Conservation (phyloP, 139 green algal species). For the Coelastrella sp. region DNA sequence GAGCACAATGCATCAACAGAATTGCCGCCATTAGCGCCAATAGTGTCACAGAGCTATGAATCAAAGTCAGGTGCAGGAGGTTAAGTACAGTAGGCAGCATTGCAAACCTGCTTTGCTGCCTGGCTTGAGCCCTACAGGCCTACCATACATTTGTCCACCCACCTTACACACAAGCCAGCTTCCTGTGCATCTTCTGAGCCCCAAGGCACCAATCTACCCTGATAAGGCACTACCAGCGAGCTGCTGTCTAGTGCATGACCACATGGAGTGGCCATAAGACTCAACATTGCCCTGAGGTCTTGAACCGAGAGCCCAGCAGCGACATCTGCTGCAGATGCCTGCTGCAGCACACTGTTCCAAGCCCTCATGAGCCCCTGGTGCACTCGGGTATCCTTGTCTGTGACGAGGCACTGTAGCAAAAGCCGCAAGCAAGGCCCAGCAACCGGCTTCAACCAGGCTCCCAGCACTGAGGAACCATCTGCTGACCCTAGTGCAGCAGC, state of each 20-base stretch:
- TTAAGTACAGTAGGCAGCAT: no score
- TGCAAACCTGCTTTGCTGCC: background rate
- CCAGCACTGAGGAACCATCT: background rate
- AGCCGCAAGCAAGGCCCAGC: slow-evolving; percentile 64
- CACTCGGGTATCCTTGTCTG: slow-evolving; percentile 72
- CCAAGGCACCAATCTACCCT: slow-evolving; percentile 21
- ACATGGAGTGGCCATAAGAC: slow-evolving; percentile 49
- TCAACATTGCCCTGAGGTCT: slow-evolving; percentile 35
- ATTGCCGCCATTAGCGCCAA: background rate
- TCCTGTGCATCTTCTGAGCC: slow-evolving; percentile 18
- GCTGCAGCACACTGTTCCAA: slow-evolving; percentile 75
- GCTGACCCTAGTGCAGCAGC: background rate
- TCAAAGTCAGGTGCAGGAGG: no score
- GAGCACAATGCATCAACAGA: no score
- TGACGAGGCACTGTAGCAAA: slow-evolving; percentile 85
- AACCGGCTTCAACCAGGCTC: slow-evolving; percentile 58
- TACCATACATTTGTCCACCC: background rate
- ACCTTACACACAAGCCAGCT: slow-evolving; percentile 8
- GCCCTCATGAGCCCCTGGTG: slow-evolving; percentile 53
- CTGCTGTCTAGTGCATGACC: slow-evolving; percentile 53
- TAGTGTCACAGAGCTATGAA: no score
- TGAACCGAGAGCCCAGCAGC: background rate
- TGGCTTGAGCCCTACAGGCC: no score
- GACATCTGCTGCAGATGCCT: background rate
- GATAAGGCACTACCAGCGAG: slow-evolving; percentile 42